These are phyloP conservation scores for Leishmania tropica DNA, from an alignment of 208 protist species.

Conservation along the genomic window DNA sequence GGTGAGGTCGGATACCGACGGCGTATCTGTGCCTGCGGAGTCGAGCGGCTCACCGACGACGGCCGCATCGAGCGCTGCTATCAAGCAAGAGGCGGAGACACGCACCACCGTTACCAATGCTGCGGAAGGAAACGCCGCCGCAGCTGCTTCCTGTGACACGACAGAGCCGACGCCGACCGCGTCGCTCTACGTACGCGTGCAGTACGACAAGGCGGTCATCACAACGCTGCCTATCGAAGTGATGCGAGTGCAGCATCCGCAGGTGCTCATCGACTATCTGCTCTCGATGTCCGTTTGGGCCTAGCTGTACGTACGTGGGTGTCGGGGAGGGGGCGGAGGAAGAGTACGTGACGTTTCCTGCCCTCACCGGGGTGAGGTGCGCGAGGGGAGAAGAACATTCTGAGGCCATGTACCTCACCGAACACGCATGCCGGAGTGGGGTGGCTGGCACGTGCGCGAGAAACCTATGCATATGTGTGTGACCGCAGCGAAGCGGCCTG, in stretches of 20 bases:
- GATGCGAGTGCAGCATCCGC: constrained; percentile 73
- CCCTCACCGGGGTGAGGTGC: not conserved
- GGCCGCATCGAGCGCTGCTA: not conserved
- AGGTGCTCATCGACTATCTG: constrained; percentile 82
- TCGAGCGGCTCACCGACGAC: not conserved
- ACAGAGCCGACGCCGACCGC: not conserved
- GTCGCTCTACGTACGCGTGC: constrained; percentile 69
- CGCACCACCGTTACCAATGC: not conserved
- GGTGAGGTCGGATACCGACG: not conserved
- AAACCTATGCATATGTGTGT: not conserved
- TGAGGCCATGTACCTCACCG: not conserved
- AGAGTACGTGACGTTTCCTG: not conserved
- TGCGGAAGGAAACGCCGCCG: not conserved
- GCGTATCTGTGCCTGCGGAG: not conserved
- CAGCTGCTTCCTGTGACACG: not conserved
- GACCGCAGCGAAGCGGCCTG: not conserved
- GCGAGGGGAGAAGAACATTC: not conserved
- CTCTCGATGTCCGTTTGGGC: constrained; percentile 69
- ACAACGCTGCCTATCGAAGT: constrained; percentile 72
- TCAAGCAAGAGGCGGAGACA: not conserved
- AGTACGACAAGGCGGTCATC: constrained; percentile 64
- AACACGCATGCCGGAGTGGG: not conserved
- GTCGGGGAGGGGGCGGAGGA: not conserved
- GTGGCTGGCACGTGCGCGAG: not conserved
- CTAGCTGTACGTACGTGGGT: constrained; percentile 14